A percentile compares a stretch with the other conserved stretches of the same genome.
Conservation (phyloP, 2,329 filamentous ascomycete genomes). For the Botrytis sinoallii region DNA sequence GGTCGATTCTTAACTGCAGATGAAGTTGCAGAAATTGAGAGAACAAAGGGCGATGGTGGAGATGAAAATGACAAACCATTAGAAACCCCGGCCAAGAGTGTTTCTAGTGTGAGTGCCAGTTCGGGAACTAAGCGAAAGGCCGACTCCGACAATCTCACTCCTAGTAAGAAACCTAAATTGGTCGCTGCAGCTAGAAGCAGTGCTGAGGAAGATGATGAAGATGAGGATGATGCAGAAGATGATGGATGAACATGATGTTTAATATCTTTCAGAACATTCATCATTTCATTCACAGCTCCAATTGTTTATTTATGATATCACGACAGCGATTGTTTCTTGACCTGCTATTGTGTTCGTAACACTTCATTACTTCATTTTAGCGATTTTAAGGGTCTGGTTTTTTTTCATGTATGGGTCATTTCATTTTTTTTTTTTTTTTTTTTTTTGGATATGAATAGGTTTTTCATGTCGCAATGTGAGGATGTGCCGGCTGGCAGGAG, state of each 20-base stretch:
- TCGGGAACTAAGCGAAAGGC: slow-evolving; percentile 60
- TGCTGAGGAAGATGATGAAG: slow-evolving; percentile 37
- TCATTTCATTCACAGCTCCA: slow-evolving; percentile 10
- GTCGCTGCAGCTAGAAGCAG: slow-evolving; percentile 34
- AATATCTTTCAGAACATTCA: slow-evolving; percentile 1
- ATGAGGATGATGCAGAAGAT: slow-evolving; percentile 38
- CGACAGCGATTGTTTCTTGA: slow-evolving; percentile 31
- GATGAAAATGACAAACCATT: slow-evolving; percentile 41
- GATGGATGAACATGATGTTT: slow-evolving; percentile 26
- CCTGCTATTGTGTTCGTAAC: slow-evolving; percentile 24
- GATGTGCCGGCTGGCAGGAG: slow-evolving; percentile 18
- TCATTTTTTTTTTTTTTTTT: neutral
- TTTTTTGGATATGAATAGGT: slow-evolving; percentile 18
- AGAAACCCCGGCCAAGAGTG: slow-evolving; percentile 34
- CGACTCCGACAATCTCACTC: slow-evolving; percentile 46
- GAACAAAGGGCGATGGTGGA: slow-evolving; percentile 46
- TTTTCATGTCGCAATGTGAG: slow-evolving; percentile 17
- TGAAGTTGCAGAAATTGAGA: slow-evolving; percentile 87
- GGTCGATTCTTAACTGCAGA: slow-evolving; percentile 95
- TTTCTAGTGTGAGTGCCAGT: slow-evolving; percentile 32
- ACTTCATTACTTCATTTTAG: slow-evolving; percentile 26
- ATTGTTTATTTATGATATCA: slow-evolving; percentile 34
- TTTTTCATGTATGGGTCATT: slow-evolving; percentile 6
- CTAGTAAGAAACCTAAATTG: slow-evolving; percentile 53
- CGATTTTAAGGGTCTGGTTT: slow-evolving; percentile 19